Evolutionary conservation across 352 stramenopile genomes (phyloP), one percentile per base, ranked within the genome.

Genomic region (Pythium periplocum): DNA sequence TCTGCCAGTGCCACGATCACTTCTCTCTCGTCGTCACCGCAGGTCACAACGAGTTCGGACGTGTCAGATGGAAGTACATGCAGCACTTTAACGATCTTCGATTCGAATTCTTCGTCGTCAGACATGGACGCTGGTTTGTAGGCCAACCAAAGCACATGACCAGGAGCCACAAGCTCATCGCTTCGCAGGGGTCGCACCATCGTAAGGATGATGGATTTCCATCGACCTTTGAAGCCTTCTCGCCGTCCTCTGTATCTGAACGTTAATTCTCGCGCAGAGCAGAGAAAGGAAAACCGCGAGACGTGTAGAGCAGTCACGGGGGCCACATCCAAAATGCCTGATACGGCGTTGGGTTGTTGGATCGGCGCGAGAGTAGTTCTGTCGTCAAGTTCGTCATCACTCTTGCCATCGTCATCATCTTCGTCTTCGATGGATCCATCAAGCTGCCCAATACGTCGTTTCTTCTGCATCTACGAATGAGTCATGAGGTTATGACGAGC

Each of bases 361-460:
- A 26, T 26, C 17, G 17, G 17, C 17, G 17, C 17, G 17, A 26
- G 0, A 26, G 17, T 0, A 26, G 17, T 26, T 26, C 17, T 32
- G 1, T n/a, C 51, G 12, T 44, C 9, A 30, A 31, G 30, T 31
- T 42, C 39, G 6, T 26, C 32, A 32, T 31, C 6, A 31, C 5
- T 8, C 32, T 39, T 4, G n/a, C 6, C 46, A 12, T 12, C 10
- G 2, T 35, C 45, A 17, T 49, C 41, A 17, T 51, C 17, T 17
- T 57, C 49, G 31, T 56, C 34, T 32, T 55, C 45, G 9, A 6
- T 46, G 0, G 51, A 40, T 9, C 57, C 57, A 31, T 64, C 57
- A 33, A 64, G 57, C 51, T 64, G 57, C 4, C 59, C 57, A 26
- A 64, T 51, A 32, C 56, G 59, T 51, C 57, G 57, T 43, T 59